Evolutionary conservation across 2,329 filamentous ascomycete genomes (phyloP), one percentile per base, ranked within the genome.

Genomic region (Aspergillus uvarum): DNA sequence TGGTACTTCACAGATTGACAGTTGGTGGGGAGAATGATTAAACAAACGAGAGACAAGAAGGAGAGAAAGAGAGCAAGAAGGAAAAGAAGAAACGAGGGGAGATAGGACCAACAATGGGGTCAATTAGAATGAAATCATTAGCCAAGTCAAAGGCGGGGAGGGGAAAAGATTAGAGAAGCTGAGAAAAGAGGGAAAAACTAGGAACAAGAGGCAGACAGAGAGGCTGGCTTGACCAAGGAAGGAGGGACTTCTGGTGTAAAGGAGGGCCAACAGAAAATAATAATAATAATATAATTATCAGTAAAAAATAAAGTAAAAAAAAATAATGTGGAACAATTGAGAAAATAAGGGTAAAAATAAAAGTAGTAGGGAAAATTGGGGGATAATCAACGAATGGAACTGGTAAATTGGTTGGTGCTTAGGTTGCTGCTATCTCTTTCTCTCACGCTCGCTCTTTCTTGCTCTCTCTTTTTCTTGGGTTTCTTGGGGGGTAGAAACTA

Each of bases 141-240:
- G 47, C 42, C 42, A 47, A 55, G 53, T 19, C 21, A n/a, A 54
- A 42, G 31, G 24, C 29, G 56, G 16, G 55, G 54, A 31, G 31
- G 22, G 24, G 56, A 44, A 44, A 32, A 35, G 48, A 49, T 51
- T 35, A 51, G 26, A 55, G 54, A 29, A 42, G 42, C 26, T 32
- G 53, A 50, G 58, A 59, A 52, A 59, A 63, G 52, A 58, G 38
- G 60, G 21, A 42, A 51, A 64, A 57, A 53, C 22, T 24, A 50
- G 38, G 32, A 38, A 52, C 35, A 58, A 54, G 31, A 55, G 31
- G 42, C 42, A 54, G 47, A 31, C 54, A 56, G 60, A 51, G 62
- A 56, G 38, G 38, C 38, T 44, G 57, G 55, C 32, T 12, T 35
- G 32, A 58, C 56, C 35, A 52, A 49, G 49, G 47, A 47, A 55